Evolutionary conservation across 352 stramenopile species (phyloP), one percentile per base, ranked within the genome.

Genomic region (Globisporangium spiculum): DNA sequence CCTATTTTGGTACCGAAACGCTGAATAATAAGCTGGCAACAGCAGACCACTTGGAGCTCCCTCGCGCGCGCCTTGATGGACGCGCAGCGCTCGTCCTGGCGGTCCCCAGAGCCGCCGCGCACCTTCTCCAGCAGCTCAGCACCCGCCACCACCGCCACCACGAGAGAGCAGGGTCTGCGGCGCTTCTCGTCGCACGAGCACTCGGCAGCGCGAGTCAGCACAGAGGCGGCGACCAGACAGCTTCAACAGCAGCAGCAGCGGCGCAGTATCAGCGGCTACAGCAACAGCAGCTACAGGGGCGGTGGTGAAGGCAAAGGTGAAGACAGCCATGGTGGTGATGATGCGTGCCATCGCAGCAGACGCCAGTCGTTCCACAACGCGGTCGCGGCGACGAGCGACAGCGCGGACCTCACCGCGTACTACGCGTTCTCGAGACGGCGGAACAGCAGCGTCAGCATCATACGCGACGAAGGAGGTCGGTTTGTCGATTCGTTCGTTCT

Each of bases 351-450:
- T 16, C 36, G 36, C 10, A 46, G 48, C 24, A 53, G 36, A 16
- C 53, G 63, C 55, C 52, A 64, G 44, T 70, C 66, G 16, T 52
- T 65, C 44, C 63, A 71, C 41, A 55, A 67, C 54, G 60, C 63
- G n/a, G 44, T 52, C 20, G 60, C 18, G 16, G 50, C 65, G 1
- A 71, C 76, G 22, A 67, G 66, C 18, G 75, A 77, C 22, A 77
- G 75, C 14, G 78, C 73, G 3, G 80, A 86, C 52, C 71, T 92
- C 57, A 75, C 80, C 20, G 77, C 84, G 18, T 92, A 92, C 64
- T 89, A 88, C 52, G 77, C 79, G 3, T 92, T 92, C 48, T 89
- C 83, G 20, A 75, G 72, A 5, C 75, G 73, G 52, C 74, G 76
- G 58, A 80, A 68, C 60, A 83, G 70, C 70, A 84, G 81, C 55